Conservation (phyloP, 352 stramenopile genomes). For the Globisporangium middletonii region DNA sequence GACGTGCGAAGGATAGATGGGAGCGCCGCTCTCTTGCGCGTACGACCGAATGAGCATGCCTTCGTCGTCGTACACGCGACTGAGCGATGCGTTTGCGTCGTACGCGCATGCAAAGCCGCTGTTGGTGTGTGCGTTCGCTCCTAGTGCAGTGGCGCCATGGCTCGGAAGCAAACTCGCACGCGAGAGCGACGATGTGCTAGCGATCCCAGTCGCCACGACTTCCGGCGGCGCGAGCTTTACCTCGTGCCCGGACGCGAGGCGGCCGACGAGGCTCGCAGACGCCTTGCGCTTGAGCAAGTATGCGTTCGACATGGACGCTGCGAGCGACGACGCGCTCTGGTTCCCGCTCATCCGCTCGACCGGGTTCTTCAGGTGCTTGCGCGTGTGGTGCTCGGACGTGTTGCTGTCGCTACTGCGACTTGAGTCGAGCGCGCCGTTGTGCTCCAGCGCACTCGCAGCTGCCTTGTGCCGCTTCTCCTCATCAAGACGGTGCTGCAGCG, state of each 20-base stretch:
- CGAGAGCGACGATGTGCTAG: background rate
- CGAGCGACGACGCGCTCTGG: slow-evolving; percentile 1
- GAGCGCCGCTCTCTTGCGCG: background rate
- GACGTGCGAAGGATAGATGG: background rate
- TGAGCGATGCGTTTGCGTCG: background rate
- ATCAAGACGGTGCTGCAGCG: slow-evolving; percentile 24
- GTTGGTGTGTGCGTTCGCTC: background rate
- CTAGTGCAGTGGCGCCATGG: too few species aligned
- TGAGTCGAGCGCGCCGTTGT: slow-evolving; percentile 1
- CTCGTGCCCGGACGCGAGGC: background rate
- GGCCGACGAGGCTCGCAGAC: background rate
- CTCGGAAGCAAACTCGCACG: background rate
- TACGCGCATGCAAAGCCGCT: background rate
- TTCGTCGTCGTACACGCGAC: slow-evolving; percentile 9
- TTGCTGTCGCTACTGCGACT: slow-evolving; percentile 7
- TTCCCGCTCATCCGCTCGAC: slow-evolving; percentile 39
- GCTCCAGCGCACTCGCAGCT: background rate
- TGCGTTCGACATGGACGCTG: background rate
- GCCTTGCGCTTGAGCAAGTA: slow-evolving; percentile 7
- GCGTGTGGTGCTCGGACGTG: slow-evolving; percentile 11
- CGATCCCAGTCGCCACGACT: slow-evolving; percentile 4
- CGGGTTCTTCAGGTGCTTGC: slow-evolving; percentile 59
- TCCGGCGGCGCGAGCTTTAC: background rate
- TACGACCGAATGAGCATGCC: slow-evolving; percentile 11
- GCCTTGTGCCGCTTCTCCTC: slow-evolving; percentile 7